phyloP scores from a whole-genome alignment of 2,329 filamentous ascomycete species.

The Alternaria conjuncta region DNA sequence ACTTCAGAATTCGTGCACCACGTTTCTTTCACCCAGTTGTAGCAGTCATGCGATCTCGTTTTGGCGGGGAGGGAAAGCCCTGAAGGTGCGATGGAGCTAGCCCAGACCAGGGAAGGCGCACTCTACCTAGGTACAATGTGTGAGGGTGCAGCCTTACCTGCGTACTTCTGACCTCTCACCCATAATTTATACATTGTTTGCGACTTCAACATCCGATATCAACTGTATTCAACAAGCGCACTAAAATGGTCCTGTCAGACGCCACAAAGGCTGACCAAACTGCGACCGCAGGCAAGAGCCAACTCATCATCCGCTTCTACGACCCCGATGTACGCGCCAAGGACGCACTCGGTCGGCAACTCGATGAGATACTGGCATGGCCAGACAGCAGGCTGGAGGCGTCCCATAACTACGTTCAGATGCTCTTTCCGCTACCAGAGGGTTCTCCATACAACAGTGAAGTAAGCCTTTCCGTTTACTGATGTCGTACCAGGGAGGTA shows the following conservation, averaged over 20 bases:
- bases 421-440: slow-evolving; percentile 64
- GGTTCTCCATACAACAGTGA: slow-evolving; percentile 51
- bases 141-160: not conserved
- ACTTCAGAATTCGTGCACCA: too few relatives aligned
- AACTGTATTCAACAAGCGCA: slow-evolving; percentile 20
- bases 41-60: too few relatives aligned
- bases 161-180: not conserved
- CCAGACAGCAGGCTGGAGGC: slow-evolving; percentile 51
- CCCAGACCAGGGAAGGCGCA: not conserved
- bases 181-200: not conserved
- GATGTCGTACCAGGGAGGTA: not conserved
- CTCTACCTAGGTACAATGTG: not conserved
- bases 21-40: too few relatives aligned
- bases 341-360: slow-evolving; percentile 52
- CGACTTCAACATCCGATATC: not conserved
- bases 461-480: not conserved
- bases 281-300: slow-evolving; percentile 4
- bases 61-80: too few relatives aligned
- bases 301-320: slow-evolving; percentile 56
- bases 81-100: not conserved
- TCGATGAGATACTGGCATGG: slow-evolving; percentile 58
- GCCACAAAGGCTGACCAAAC: not conserved
- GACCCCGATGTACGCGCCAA: slow-evolving; percentile 43
- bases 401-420: slow-evolving; percentile 63
- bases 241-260: slow-evolving; percentile 18